Evolutionary conservation across 352 stramenopile species (phyloP), one percentile per base, ranked within the genome.

Genomic region (Phytophthora cryptogea): DNA sequence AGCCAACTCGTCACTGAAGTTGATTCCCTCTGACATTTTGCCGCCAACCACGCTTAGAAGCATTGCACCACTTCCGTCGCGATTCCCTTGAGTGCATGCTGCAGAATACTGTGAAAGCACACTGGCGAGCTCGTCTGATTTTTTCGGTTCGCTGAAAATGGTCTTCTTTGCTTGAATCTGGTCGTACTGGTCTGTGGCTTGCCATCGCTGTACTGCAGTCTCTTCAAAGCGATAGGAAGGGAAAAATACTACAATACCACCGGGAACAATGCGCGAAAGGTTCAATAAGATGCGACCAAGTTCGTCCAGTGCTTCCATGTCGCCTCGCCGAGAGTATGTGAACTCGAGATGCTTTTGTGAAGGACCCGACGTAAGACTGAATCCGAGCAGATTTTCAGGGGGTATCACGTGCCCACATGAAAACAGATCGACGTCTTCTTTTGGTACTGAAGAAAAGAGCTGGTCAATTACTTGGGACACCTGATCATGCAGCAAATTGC

Each of bases 21-120:
- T 99, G 76, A 99, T 99, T 26, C 98, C 98, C 85, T 99, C 98
- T 3, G 92, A 99, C 83, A 99, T 98, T 76, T 99, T 99, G 0
- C 97, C 98, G 10, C 97, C 97, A 26, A 99, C 95, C 0, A 99
- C 97, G 58, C 92, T 98, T 14, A 99, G 84, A 2, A 99, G 67
- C 40, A 98, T 66, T 0, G 89, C 94, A 7, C 89, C 90, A 40
- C 60, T 33, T 20, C 35, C 41, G 30, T 62, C 44, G 1, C 76
- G 80, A 31, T 54, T 57, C 28, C 37, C 42, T 30, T 45, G 39
- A 26, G 52, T 71, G 51, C 86, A 92, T 5, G 78, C 75, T 10
- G 71, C 65, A 14, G 93, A 96, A 67, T 97, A 99, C 31, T 78
- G 71, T 13, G 67, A 56, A 11, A 99, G 64, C 13, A 98, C 80